Conservation (phyloP, 1,139 yeast species). For the Saccharomycopsis crataegensis region DNA sequence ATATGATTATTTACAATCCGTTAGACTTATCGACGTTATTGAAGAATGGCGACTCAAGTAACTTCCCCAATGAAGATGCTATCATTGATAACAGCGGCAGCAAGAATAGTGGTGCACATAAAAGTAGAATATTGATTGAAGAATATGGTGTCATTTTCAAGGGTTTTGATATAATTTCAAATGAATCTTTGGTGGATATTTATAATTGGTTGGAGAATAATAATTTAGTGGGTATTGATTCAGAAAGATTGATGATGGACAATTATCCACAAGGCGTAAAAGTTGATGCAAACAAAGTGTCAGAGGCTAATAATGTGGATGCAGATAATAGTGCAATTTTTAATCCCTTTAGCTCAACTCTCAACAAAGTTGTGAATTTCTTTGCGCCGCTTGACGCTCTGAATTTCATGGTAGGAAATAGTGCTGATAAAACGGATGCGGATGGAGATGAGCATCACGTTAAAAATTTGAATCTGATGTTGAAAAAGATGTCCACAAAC, state of each 20-base stretch:
- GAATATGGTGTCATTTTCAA: conserved; percentile 19
- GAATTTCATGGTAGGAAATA: neutral
- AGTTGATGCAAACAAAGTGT: neutral
- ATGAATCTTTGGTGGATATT: conserved; percentile 16
- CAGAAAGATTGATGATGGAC: conserved; percentile 2
- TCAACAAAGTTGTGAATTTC: conserved; percentile 9
- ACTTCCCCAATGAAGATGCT: neutral
- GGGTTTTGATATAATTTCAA: conserved; percentile 16
- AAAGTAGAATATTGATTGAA: conserved; percentile 5
- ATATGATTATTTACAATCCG: conserved; percentile 17
- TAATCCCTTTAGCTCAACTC: conserved; percentile 16
- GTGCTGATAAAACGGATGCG: neutral
- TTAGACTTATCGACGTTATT: neutral
- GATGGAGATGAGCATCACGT: conserved; percentile 3
- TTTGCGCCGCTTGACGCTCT: neutral
- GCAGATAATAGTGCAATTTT: conserved; percentile 8
- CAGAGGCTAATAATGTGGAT: neutral
- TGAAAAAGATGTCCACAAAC: conserved; percentile 10
- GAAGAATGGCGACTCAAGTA: neutral
- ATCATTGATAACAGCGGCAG: neutral
- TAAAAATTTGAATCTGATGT: conserved; percentile 10
- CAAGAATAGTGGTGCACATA: neutral
- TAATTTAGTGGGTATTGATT: neutral
- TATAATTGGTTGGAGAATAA: conserved; percentile 17
- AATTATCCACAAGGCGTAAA: neutral